These are phyloP conservation scores for Bombardia bombarda DNA, from an alignment of 495 filamentous ascomycete genomes.

Conservation along the genomic window DNA sequence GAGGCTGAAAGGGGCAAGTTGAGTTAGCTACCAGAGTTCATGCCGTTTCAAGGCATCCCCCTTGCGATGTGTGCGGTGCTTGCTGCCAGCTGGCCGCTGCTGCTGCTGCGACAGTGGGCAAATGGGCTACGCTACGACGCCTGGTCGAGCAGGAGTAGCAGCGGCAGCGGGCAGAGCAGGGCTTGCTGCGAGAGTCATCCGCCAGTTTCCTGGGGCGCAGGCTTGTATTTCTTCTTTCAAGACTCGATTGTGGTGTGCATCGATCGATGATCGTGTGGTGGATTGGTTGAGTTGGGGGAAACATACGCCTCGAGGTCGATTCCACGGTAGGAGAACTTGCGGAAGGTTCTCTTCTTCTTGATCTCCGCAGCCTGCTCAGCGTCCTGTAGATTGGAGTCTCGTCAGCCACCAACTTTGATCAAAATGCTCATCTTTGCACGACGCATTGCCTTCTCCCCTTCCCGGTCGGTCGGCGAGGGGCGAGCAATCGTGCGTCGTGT, in stretches of 20 bases:
- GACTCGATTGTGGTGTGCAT: no score
- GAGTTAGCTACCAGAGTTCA: constrained; percentile 13
- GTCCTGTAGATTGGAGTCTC: constrained; percentile 48
- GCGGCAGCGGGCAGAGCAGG: no score
- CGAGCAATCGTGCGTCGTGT: background rate
- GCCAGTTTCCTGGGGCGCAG: no score
- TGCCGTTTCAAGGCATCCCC: no score
- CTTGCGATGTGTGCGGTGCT: no score
- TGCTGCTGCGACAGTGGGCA: no score
- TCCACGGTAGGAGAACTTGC: constrained; percentile 99
- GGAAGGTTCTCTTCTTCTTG: constrained; percentile 99
- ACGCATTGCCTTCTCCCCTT: background rate
- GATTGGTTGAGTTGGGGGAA: constrained; percentile 12
- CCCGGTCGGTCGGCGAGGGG: background rate
- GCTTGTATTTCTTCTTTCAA: no score
- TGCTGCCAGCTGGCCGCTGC: no score
- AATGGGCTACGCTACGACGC: no score
- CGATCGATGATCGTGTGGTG: no score
- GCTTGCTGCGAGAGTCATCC: no score
- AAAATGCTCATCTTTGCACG: constrained; percentile 15
- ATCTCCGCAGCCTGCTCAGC: constrained; percentile 95
- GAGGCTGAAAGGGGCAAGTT: constrained; percentile 42
- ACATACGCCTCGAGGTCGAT: constrained; percentile 98
- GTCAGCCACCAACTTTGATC: background rate
- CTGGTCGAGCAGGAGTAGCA: no score